Percentiles rank a stretch among this genome's conserved stretches.
phyloP scores from a whole-genome alignment of 176 grass and related monocot genomes.

The Avena insularis region DNA sequence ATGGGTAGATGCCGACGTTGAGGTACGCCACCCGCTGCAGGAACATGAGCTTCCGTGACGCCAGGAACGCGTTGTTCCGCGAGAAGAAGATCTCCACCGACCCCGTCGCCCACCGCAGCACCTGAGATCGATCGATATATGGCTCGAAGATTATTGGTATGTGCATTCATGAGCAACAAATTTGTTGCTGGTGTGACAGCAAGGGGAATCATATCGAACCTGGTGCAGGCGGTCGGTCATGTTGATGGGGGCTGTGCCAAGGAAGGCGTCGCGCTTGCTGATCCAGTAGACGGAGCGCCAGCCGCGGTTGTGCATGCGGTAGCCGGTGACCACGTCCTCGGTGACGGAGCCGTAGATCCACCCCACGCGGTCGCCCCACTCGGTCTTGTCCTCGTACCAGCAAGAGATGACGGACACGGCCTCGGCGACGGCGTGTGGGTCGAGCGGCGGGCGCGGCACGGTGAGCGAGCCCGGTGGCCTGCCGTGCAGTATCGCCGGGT shows the following conservation, averaged over 20 bases:
- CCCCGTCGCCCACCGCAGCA: constrained; percentile 94
- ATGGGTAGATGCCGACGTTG: constrained; percentile 41
- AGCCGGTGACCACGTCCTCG: constrained; percentile 95
- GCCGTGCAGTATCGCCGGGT: constrained; percentile 77
- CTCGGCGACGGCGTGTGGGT: constrained; percentile 81
- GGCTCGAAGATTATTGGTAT: neutral
- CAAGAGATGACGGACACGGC: constrained; percentile 92
- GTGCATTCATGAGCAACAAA: neutral
- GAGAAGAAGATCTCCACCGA: constrained; percentile 99
- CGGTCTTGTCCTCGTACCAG: constrained; percentile 99
- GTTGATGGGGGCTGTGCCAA: constrained; percentile 94
- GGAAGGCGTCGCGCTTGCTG: constrained; percentile 91
- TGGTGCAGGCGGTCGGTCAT: constrained; percentile 88
- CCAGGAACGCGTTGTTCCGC: constrained; percentile 87
- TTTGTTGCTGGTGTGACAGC: neutral
- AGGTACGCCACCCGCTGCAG: constrained; percentile 32
- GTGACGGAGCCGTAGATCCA: constrained; percentile 99
- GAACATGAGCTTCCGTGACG: constrained; percentile 68
- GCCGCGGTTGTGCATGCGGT: constrained; percentile 97
- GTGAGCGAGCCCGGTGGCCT: constrained; percentile 75
- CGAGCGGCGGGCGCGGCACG: constrained; percentile 67
- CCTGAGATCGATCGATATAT: constrained; percentile 17
- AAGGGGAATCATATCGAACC: neutral
- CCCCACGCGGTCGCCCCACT: constrained; percentile 96
- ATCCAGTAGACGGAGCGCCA: constrained; percentile 97